Evolutionary conservation across 345 rosid genomes (phyloP).

Genomic region (Raphanus raphanistrum): DNA sequence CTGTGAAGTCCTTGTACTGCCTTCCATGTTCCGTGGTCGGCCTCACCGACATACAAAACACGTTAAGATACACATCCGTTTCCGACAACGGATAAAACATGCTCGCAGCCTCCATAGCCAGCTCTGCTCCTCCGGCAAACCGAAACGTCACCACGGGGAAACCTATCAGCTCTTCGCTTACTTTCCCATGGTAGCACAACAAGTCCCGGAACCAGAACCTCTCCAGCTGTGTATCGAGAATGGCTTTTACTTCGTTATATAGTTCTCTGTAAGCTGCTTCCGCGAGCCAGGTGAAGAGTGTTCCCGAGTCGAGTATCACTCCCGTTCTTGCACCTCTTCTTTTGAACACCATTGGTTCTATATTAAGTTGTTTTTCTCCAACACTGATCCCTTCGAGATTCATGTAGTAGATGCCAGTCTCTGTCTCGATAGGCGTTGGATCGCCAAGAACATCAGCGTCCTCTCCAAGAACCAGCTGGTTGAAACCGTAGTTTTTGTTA

Average conservation of each 20-base stretch:
- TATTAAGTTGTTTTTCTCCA: constrained; percentile 45
- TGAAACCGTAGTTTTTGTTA: constrained; percentile 45
- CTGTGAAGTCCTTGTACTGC: constrained; percentile 34
- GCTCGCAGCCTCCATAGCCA: constrained; percentile 50
- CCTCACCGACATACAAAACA: constrained; percentile 53
- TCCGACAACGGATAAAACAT: constrained; percentile 45
- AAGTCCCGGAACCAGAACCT: constrained; percentile 35
- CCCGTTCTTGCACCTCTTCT: constrained; percentile 35
- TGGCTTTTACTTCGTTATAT: constrained; percentile 31
- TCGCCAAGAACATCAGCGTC: constrained; percentile 48
- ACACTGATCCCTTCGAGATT: constrained; percentile 54
- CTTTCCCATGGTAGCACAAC: constrained; percentile 48
- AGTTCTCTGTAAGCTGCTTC: constrained; percentile 42
- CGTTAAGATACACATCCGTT: constrained; percentile 20
- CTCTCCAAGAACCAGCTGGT: constrained; percentile 50
- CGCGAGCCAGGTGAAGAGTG: constrained; percentile 48
- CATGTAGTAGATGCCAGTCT: constrained; percentile 41
- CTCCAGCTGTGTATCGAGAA: constrained; percentile 31
- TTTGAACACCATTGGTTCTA: constrained; percentile 40
- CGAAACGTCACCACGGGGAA: constrained; percentile 56
- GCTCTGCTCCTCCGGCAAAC: constrained; percentile 53
- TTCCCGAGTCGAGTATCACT: constrained; percentile 51
- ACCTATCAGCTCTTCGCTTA: constrained; percentile 45
- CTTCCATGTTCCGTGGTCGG: constrained; percentile 31
- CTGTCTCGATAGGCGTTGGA: constrained; percentile 48